Evolutionary conservation across 1,284 basidiomycete species (phyloP).

Genomic region (Rhodofomes roseus): DNA sequence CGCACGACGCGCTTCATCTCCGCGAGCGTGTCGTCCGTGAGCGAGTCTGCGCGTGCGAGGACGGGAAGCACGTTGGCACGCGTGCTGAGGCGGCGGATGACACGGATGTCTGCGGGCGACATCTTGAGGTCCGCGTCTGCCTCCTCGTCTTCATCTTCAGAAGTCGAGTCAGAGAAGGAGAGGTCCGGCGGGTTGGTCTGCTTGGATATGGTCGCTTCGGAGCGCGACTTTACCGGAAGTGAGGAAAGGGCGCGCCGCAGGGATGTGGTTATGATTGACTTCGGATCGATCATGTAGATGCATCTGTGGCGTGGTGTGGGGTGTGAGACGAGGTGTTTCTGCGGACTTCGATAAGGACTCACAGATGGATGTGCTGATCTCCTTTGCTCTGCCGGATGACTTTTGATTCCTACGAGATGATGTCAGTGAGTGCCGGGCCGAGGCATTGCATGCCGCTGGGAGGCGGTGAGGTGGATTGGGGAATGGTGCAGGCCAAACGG

Average conservation of each 20-base stretch:
- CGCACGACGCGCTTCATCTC: constrained; percentile 67
- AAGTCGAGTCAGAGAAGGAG: constrained; percentile 44
- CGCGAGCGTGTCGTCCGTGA: constrained; percentile 68
- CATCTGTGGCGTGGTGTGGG: constrained; percentile 43
- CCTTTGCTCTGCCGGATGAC: constrained; percentile 79
- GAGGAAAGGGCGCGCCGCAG: constrained; percentile 45
- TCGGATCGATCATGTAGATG: constrained; percentile 79
- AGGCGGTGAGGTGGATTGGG: not conserved
- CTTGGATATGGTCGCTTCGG: constrained; percentile 56
- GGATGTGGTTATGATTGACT: constrained; percentile 54
- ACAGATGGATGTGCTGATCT: constrained; percentile 83
- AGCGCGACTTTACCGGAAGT: constrained; percentile 49
- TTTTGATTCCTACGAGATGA: constrained; percentile 65
- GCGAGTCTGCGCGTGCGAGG: constrained; percentile 70
- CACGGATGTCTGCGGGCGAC: constrained; percentile 72
- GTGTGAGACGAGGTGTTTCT: not conserved
- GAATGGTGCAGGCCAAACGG: not conserved
- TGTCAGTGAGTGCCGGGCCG: constrained; percentile 7
- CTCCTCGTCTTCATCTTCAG: constrained; percentile 43
- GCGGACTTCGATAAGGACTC: constrained; percentile 28
- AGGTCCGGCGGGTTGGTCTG: constrained; percentile 43
- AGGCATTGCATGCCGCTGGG: not conserved
- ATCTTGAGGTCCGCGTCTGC: constrained; percentile 47
- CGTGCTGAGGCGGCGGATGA: constrained; percentile 66
- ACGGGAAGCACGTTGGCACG: constrained; percentile 77